phyloP scores from a whole-genome alignment of 2,329 filamentous ascomycete genomes.

The Colletotrichum melonis region DNA sequence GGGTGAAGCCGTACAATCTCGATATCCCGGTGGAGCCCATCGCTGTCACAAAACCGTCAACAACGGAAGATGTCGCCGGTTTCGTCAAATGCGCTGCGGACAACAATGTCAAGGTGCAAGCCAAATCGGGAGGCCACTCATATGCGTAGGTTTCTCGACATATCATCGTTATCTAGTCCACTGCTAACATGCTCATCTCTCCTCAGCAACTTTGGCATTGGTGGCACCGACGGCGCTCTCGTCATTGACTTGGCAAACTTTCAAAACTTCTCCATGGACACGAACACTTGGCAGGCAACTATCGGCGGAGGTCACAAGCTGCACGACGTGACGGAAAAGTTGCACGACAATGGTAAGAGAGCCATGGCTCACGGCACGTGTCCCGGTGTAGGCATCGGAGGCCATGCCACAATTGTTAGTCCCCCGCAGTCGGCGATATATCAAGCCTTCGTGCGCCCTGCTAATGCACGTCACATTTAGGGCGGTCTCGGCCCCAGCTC shows the following conservation, averaged over 20 bases:
- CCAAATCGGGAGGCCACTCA: conserved; percentile 73
- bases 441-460: conserved; percentile 2
- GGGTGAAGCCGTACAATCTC: conserved; percentile 66
- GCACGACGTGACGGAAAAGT: conserved; percentile 59
- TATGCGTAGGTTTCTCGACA: conserved; percentile 59
- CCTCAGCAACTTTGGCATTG: conserved; percentile 55
- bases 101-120: conserved; percentile 65
- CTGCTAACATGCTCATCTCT: not conserved
- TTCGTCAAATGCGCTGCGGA: conserved; percentile 68
- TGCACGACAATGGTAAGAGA: conserved; percentile 64
- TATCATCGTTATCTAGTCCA: not conserved
- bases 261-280: conserved; percentile 64
- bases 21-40: conserved; percentile 61
- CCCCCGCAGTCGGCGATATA: not conserved
- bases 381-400: conserved; percentile 68
- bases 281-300: conserved; percentile 62
- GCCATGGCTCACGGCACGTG: conserved; percentile 71
- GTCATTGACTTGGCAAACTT: conserved; percentile 67
- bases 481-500: conserved; percentile 69
- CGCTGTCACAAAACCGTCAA: conserved; percentile 67
- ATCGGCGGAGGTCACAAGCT: conserved; percentile 66
- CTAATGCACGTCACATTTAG: conserved; percentile 43
- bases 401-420: conserved; percentile 67
- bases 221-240: conserved; percentile 62
- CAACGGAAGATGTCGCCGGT: conserved; percentile 63